Base-by-base conservation (phyloP, 2,329 filamentous ascomycete genomes). In the Endocalyx cinctus region DNA sequence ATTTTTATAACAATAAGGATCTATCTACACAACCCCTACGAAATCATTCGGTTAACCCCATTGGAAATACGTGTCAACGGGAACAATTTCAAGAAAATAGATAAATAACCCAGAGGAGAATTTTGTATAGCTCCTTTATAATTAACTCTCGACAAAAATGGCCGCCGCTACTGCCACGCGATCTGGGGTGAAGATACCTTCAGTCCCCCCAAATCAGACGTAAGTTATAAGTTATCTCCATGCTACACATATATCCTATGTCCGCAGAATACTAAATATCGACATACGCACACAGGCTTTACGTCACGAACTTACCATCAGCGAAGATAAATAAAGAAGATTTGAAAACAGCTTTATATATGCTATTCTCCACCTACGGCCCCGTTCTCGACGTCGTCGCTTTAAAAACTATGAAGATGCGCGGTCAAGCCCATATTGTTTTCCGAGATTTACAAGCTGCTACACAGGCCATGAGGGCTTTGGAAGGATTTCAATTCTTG, bases 361-460 rank as follows among this genome's bases (percentile, higher is more conserved):
- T 88, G 60, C 75, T 97, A 10, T 97, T 97, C 60, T 87, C 88
- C 10, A 94, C 88, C 11, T 94, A 95, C 57, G 92, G 92, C 25
- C 80, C 87, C 1, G 84, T 98, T 12, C 77, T 98, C 38, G 92
- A 98, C 57, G 78, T 98, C 14, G 84, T 96, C 30, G 86, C 87
- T 18, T 70, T 96, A 49, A 94, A 88, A 66, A 94, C 87, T 2
- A 72, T 73, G 59, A 87, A 87, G 65, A 96, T 97, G 89, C 83
- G 92, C 31, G 92, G 92, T 4, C 92, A 98, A 63, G 92, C 92
- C 41, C 92, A 97, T 54, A 70, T 98, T 40, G 84, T 92, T 11
- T 97, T 88, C 59, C 78, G 86, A 38, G 90, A 98, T 58, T 71
- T 90, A 20, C 84, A 95, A 47, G 80, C 87, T n/a, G 87, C 88